Conservation (phyloP, 2,329 filamentous ascomycete genomes). For the Beauveria australis region DNA sequence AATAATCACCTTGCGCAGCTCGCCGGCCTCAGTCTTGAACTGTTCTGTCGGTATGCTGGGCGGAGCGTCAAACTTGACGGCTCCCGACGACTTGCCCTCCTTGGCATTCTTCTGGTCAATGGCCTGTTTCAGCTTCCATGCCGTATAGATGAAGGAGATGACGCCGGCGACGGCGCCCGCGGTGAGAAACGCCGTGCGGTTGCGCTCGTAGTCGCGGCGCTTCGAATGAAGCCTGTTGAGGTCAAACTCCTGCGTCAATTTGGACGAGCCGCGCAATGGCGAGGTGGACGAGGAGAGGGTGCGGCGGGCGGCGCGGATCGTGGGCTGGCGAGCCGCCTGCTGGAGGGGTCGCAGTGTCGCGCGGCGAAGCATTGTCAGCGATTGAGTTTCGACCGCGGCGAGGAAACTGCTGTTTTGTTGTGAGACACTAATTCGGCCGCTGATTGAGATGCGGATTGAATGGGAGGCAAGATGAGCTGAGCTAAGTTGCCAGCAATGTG, state of each 20-base stretch:
- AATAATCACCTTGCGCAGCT: conserved; percentile 49
- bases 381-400: not conserved
- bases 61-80: conserved; percentile 32
- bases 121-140: conserved; percentile 41
- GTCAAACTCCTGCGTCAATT: conserved; percentile 41
- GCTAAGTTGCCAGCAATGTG: not conserved
- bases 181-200: conserved; percentile 43
- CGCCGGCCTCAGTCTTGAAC: conserved; percentile 40
- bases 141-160: conserved; percentile 42
- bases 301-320: conserved; percentile 16
- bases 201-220: conserved; percentile 41
- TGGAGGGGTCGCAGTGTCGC: conserved; percentile 17
- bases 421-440: not conserved
- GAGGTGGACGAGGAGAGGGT: conserved; percentile 24
- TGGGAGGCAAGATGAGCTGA: not conserved
- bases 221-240: conserved; percentile 38
- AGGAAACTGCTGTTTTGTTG: not conserved
- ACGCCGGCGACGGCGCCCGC: conserved; percentile 42
- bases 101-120: conserved; percentile 25
- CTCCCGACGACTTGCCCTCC: conserved; percentile 23
- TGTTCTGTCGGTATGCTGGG: conserved; percentile 31
- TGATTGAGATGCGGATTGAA: conserved; percentile 2
- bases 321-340: conserved; percentile 14
- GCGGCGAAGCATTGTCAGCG: conserved; percentile 22
- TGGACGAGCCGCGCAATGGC: conserved; percentile 21